A percentile compares a stretch with the other conserved stretches of the same genome.
These are phyloP conservation scores for Carex myosuroides DNA, from an alignment of 176 grass and related monocot genomes.

Conservation along the genomic window DNA sequence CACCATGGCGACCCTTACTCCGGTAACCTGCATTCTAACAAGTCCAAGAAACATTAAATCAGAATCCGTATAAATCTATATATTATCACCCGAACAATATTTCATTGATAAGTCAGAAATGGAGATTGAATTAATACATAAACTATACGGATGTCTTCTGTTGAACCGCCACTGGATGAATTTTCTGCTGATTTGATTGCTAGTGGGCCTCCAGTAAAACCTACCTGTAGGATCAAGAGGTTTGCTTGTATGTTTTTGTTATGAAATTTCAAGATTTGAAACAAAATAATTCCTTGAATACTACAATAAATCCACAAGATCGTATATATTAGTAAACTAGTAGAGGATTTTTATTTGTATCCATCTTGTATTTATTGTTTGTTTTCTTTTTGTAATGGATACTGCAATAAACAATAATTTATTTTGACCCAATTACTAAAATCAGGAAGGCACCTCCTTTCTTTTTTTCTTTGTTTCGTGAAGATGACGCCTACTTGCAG, in stretches of 20 bases:
- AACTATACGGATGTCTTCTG: not conserved
- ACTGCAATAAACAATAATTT: not conserved
- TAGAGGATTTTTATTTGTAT: too few relatives aligned
- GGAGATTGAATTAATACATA: not conserved
- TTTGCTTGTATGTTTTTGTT: not conserved
- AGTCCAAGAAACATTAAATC: not conserved
- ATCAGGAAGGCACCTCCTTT: too few relatives aligned
- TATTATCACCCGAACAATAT: not conserved
- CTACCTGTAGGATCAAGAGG: not conserved
- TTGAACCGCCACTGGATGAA: not conserved
- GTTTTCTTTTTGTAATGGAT: not conserved
- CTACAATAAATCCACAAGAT: not conserved
- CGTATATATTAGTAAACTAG: not conserved
- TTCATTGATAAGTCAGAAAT: not conserved
- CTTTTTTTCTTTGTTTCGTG: too few relatives aligned
- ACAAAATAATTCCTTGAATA: not conserved
- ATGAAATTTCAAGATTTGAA: not conserved
- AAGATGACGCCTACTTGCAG: too few relatives aligned
- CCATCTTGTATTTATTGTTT: too few relatives aligned
- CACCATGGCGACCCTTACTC: not conserved
- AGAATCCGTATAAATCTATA: too few relatives aligned
- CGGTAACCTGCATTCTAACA: conserved; percentile 5
- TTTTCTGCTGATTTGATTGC: not conserved
- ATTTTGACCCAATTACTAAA: not conserved
- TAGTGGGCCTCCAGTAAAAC: not conserved